phyloP scores from a whole-genome alignment of 2,329 filamentous ascomycete species.

The Thermothelomyces thermophilus region DNA sequence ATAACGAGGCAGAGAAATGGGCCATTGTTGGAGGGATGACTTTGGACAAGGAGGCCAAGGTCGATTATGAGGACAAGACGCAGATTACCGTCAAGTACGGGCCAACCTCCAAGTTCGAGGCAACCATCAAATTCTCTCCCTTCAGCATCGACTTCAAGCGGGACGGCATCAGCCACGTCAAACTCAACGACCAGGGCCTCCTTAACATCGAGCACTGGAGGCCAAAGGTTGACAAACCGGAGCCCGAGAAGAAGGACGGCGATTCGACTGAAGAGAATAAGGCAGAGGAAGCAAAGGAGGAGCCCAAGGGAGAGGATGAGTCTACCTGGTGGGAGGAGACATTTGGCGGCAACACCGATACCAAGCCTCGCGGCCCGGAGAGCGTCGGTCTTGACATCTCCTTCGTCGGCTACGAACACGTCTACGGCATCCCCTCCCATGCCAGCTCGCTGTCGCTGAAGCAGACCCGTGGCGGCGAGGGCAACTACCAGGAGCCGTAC shows the following conservation, averaged over 20 bases:
- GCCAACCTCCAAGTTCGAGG: slow-evolving; percentile 67
- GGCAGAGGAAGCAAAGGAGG: slow-evolving; percentile 39
- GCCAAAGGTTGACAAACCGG: slow-evolving; percentile 64
- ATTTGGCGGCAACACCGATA: slow-evolving; percentile 92
- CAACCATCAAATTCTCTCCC: slow-evolving; percentile 73
- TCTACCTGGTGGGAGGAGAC: slow-evolving; percentile 97
- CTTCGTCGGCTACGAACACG: slow-evolving; percentile 85
- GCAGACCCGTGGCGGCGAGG: slow-evolving; percentile 81
- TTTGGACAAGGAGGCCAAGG: slow-evolving; percentile 62
- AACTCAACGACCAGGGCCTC: slow-evolving; percentile 82
- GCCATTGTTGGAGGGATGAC: slow-evolving; percentile 75
- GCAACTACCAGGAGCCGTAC: slow-evolving; percentile 83
- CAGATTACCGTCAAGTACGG: slow-evolving; percentile 77
- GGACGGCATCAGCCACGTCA: slow-evolving; percentile 74
- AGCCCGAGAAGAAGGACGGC: slow-evolving; percentile 48
- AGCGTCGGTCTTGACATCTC: slow-evolving; percentile 86
- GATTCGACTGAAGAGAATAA: slow-evolving; percentile 43
- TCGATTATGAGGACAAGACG: slow-evolving; percentile 57
- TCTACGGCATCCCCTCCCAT: slow-evolving; percentile 92
- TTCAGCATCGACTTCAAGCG: slow-evolving; percentile 83
- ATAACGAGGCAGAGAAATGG: slow-evolving; percentile 86
- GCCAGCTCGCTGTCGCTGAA: slow-evolving; percentile 81
- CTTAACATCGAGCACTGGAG: slow-evolving; percentile 96
- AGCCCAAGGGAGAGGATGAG: slow-evolving; percentile 58
- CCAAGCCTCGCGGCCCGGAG: slow-evolving; percentile 91